Base-by-base conservation (phyloP, 768 basidiomycete species). In the Strobilomyces confusus region DNA sequence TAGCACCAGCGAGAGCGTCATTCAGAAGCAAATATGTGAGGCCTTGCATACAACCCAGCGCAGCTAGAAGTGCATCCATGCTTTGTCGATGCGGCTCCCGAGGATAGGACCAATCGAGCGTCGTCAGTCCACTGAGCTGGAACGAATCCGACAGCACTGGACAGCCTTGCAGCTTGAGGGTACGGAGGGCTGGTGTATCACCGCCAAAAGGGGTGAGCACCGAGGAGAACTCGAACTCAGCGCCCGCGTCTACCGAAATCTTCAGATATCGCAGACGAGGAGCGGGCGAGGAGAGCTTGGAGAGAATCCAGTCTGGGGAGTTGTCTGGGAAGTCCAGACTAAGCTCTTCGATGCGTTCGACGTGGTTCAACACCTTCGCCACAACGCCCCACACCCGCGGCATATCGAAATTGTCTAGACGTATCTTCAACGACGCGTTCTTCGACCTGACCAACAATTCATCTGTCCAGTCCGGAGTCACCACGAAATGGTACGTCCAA, bases 401-500 rank as follows among this genome's bases (percentile, higher is more conserved):
- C 14, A 9, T 8, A 3, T 38, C 47, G 7, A 12, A 9, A 9
- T 5, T 1, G 12, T 20, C n/a, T n/a, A n/a, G n/a, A n/a, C n/a
- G n/a, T n/a, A n/a, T n/a, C n/a, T n/a, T n/a, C n/a, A n/a, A n/a
- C n/a, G n/a, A n/a, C n/a, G n/a, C n/a, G n/a, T n/a, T n/a, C n/a
- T n/a, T n/a, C n/a, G n/a, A n/a, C n/a, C 78, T 69, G 25, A 59
- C 63, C 30, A 79, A 49, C 71, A 76, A 74, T 58, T 74, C 75
- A 34, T 71, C 62, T 9, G 69, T 69, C 72, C 74, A 75, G 42
- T 53, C 60, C 1, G 69, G 66, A 11, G 65, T 64, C n/a, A n/a
- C n/a, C n/a, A n/a, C n/a, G n/a, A n/a, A n/a, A n/a, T n/a, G n/a
- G n/a, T n/a, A n/a, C n/a, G n/a, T n/a, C n/a, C n/a, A n/a, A n/a